Evolutionary conservation across 1,139 yeast genomes (phyloP).

Genomic region (Suhomyces chickasaworum): DNA sequence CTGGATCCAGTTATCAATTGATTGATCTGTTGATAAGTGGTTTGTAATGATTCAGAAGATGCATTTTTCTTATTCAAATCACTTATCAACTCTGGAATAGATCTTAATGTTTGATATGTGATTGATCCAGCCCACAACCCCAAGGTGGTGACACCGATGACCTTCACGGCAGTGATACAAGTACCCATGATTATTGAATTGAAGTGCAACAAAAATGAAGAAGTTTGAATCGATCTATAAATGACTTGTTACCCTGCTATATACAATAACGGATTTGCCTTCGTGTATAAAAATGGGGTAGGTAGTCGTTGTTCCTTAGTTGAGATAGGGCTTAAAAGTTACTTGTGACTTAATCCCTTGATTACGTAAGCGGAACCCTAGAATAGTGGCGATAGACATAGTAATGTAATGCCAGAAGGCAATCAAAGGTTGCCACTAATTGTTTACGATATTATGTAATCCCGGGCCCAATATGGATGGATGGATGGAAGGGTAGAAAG

Average conservation of each 20-base stretch:
- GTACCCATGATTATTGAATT: slow-evolving; percentile 33
- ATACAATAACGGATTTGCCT: slow-evolving; percentile 1
- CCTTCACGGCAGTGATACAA: slow-evolving; percentile 52
- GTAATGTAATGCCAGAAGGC: neutral
- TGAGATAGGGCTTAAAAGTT: neutral
- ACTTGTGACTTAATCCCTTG: slow-evolving; percentile 10
- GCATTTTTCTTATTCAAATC: slow-evolving; percentile 23
- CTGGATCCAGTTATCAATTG: slow-evolving; percentile 24
- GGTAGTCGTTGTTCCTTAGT: neutral
- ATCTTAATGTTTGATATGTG: slow-evolving; percentile 36
- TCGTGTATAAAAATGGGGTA: neutral
- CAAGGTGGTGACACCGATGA: slow-evolving; percentile 54
- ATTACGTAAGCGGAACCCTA: slow-evolving; percentile 8
- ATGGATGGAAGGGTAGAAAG: too few species aligned
- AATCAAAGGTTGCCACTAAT: neutral
- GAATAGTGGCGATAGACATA: neutral
- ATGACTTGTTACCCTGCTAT: neutral
- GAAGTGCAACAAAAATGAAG: neutral
- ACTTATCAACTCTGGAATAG: slow-evolving; percentile 40
- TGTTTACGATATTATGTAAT: neutral
- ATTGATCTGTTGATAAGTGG: slow-evolving; percentile 11
- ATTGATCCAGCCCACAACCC: slow-evolving; percentile 51
- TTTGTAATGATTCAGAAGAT: slow-evolving; percentile 9
- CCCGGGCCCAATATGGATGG: too few species aligned
- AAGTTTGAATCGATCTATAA: neutral